Evolutionary conservation across 768 basidiomycete genomes (phyloP).

Genomic region (Mycena rebaudengoi): DNA sequence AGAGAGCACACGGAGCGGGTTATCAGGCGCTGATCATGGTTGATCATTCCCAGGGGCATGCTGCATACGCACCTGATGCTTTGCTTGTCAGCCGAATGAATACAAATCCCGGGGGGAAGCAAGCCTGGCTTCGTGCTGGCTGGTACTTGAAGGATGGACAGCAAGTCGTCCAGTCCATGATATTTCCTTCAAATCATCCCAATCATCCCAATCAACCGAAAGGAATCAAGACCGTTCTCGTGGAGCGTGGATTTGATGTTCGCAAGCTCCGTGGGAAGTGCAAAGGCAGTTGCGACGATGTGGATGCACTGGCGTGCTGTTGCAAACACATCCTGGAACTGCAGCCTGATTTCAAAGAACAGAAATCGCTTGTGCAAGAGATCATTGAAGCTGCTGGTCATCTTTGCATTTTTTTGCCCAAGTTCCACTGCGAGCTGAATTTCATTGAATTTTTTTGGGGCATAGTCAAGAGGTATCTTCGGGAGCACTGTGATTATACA

Average conservation of each 20-base stretch:
- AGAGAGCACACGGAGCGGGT: constrained; percentile 31
- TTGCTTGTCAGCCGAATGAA: constrained; percentile 46
- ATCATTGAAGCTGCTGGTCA: constrained; percentile 4
- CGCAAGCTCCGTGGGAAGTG: neutral
- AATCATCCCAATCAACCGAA: constrained; percentile 31
- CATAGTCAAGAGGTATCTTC: constrained; percentile 8
- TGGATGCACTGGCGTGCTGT: constrained; percentile 22
- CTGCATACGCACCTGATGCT: constrained; percentile 47
- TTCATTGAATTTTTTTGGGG: constrained; percentile 20
- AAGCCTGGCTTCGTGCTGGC: constrained; percentile 39
- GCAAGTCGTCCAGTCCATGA: constrained; percentile 30
- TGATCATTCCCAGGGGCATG: constrained; percentile 53
- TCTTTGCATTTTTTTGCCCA: constrained; percentile 5
- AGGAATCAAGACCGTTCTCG: constrained; percentile 40
- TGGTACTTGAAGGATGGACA: constrained; percentile 28
- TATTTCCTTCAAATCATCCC: constrained; percentile 32
- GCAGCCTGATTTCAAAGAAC: constrained; percentile 34
- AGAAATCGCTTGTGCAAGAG: constrained; percentile 35
- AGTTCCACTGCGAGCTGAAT: constrained; percentile 8
- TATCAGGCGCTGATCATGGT: constrained; percentile 48
- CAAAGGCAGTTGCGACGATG: constrained; percentile 3
- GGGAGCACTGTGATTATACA: constrained; percentile 8
- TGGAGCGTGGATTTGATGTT: constrained; percentile 27
- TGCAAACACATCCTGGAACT: constrained; percentile 30
- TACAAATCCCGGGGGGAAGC: constrained; percentile 47